Conservation (phyloP, 2,329 filamentous ascomycete genomes). For the Clonostachys rhizophaga region DNA sequence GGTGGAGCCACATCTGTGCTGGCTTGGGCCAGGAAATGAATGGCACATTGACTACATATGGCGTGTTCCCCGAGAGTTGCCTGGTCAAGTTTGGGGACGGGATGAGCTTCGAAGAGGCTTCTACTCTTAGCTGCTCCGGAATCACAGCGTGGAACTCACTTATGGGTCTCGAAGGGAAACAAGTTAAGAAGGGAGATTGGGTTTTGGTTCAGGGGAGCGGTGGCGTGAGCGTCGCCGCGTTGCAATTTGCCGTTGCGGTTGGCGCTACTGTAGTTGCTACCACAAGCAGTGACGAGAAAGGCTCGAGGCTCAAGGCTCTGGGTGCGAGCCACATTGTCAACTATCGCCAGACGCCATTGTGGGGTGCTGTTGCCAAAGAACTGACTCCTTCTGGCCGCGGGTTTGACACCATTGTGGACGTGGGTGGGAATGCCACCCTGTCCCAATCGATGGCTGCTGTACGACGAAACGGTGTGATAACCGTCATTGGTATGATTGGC, state of each 20-base stretch:
- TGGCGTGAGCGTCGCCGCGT: conserved; percentile 27
- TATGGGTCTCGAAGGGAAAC: conserved; percentile 34
- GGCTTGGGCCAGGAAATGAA: conserved; percentile 54
- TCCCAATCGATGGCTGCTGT: conserved; percentile 48
- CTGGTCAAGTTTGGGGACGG: conserved; percentile 46
- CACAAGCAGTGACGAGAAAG: conserved; percentile 51
- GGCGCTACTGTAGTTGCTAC: conserved; percentile 54
- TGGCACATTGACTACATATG: conserved; percentile 53
- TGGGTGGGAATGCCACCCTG: conserved; percentile 61
- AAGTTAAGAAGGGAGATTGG: conserved; percentile 26
- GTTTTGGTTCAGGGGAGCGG: conserved; percentile 32
- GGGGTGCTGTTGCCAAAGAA: conserved; percentile 53
- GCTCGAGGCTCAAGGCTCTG: conserved; percentile 42
- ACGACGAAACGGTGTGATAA: conserved; percentile 22
- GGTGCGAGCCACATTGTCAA: conserved; percentile 58
- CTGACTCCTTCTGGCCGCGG: conserved; percentile 41
- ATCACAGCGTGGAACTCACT: conserved; percentile 48
- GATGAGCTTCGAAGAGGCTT: conserved; percentile 27
- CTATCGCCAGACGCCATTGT: conserved; percentile 51
- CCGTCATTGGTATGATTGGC: conserved; percentile 21
- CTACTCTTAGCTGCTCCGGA: conserved; percentile 41
- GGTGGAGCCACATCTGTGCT: conserved; percentile 20
- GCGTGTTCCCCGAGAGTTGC: conserved; percentile 49
- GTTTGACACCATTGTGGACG: conserved; percentile 59
- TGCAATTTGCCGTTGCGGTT: conserved; percentile 38